Base-by-base conservation (phyloP, 441 rosid genomes). In the Pelargonium australe region DNA sequence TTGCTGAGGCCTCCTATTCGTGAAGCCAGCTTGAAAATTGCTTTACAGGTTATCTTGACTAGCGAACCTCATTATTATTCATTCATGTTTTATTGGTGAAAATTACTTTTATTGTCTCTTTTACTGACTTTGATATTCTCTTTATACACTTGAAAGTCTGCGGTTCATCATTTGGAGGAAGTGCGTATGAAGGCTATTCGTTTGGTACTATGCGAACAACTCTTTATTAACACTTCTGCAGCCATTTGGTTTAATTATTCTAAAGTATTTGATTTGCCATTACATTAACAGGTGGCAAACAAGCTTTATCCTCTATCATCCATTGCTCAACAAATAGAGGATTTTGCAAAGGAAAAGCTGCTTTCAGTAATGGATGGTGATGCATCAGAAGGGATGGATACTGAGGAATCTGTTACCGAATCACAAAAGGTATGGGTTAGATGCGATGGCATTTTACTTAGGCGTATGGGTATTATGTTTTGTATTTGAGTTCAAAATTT, bases 151-250 rank as follows among this genome's bases (percentile, higher is more conserved):
- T 75, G 73, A 78, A 79, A 92, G 99, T 89, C 97, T 85, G 85
- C 98, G 76, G 95, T 90, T 89, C 95, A 95, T 84, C 86, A 80
- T 76, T 80, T 73, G 84, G 99, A 92, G 85, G 99, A 92, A 82
- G 95, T 92, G 70, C 97, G 98, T 71, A 90, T 89, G 99, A 95
- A 90, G 87, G 99, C 99, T 62, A 91, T 90, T 69, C 96, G 98
- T 65, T 82, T 95, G 96, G 99, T 95, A 87, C 64, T 60, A 34
- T 76, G 49, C 47, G 41, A 68, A 72, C 74, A 69, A 68, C 76
- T 67, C 77, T 71, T 45, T 60, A 69, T 73, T 34, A 66, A 78
- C 62, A 71, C 53, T 70, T 40, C 47, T 28, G 55, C 67, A 72
- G 63, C 65, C 66, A 64, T 71, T 71, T 74, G 43, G 37, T 76